Evolutionary conservation across 441 rosid genomes (phyloP).

Genomic region (Populus hybrid): DNA sequence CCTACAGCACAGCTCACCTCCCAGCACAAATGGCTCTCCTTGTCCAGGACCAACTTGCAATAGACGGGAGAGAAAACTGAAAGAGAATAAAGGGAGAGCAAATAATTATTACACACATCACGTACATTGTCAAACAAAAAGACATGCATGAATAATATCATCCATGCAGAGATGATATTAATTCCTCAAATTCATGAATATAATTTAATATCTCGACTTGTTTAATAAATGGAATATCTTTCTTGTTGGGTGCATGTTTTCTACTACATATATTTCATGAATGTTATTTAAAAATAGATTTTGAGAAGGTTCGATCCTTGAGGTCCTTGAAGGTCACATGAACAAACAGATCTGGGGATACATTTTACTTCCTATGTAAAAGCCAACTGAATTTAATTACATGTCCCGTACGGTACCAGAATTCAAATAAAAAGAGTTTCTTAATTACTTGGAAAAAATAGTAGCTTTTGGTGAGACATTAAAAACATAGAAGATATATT

Average conservation of each 20-base stretch:
- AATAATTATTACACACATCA: not conserved
- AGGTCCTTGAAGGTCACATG: not conserved
- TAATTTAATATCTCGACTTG: not conserved
- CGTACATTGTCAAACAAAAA: not conserved
- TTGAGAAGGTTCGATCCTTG: not conserved
- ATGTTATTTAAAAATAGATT: not conserved
- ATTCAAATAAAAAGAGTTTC: not conserved
- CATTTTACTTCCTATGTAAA: no score
- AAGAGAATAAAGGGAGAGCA: conserved; percentile 2
- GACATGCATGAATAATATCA: not conserved
- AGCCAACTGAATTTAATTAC: not conserved
- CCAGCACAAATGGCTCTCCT: conserved; percentile 33
- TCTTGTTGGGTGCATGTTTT: not conserved
- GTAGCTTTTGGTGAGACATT: no score
- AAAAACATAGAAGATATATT: no score
- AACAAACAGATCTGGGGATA: not conserved
- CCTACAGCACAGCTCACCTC: conserved; percentile 31
- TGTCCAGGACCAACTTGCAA: conserved; percentile 15
- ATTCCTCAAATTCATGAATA: not conserved
- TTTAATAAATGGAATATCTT: not conserved
- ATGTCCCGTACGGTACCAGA: not conserved
- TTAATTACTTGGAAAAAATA: not conserved
- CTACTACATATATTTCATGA: not conserved
- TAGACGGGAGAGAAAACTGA: not conserved
- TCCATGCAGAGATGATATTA: not conserved